Base-by-base conservation (phyloP, 768 basidiomycete genomes). In the Pulveroboletus sp. region DNA sequence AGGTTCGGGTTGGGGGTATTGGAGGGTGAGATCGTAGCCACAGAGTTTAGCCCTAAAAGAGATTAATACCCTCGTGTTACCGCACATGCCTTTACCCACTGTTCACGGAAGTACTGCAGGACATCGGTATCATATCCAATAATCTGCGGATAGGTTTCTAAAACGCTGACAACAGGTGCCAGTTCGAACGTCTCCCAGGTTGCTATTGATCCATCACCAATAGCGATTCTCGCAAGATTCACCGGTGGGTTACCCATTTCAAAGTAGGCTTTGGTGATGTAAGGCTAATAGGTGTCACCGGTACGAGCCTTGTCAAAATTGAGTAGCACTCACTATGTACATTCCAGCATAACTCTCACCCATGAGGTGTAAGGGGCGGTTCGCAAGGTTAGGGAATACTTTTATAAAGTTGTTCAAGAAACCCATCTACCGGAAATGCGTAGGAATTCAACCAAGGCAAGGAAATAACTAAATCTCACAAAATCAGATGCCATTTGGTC, bases 271-370 rank as follows among this genome's bases (percentile, higher is more conserved):
- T 87, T 86, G 53, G 81, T 69, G 58, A 90, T 89, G 61, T 89
- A 88, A 10, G 87, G 86, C 84, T 88, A 7, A 21, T 14, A 33
- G 8, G 32, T 36, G 45, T 63, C 23, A 49, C 10, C 8, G 6
- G 12, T 11, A 11, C 33, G n/a, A 12, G 19, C 31, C 23, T 31
- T 20, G 24, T 42, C 14, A 2, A 32, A 17, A n/a, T 24, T 31
- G 34, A n/a, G 31, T 11, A 19, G 29, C 19, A 60, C 80, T 56
- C 50, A 81, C 80, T 45, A 88, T 87, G 56, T 84, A 87, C 50
- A 75, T 75, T 24, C 87, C 87, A 13, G 87, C 80, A 63, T 88
- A 89, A 57, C 83, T 85, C 66, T 89, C 87, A 6, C 87, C 87
- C 0, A 79, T 80, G 32, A 90, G 60, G 63, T 83, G 69, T 31